A percentile compares a stretch with the other conserved stretches of the same genome.
Evolutionary conservation across 176 grass and related monocot genomes (phyloP).

Genomic region (Musa itinerans): DNA sequence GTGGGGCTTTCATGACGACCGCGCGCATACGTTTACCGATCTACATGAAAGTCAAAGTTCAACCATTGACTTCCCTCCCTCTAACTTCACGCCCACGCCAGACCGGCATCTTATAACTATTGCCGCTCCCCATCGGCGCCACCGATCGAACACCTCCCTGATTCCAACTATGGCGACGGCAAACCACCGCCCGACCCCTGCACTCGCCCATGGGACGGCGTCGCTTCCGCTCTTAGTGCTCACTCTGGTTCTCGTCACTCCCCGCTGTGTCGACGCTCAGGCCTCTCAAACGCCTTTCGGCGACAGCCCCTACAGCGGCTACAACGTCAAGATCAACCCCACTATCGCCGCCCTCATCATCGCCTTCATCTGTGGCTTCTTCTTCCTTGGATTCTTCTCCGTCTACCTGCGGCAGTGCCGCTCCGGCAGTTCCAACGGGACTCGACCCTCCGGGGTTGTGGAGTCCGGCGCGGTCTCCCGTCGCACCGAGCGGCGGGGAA

Average conservation of each 20-base stretch:
- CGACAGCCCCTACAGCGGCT: not conserved
- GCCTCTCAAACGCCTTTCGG: constrained; percentile 2
- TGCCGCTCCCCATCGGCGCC: not conserved
- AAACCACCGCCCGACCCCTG: not conserved
- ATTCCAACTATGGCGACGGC: not conserved
- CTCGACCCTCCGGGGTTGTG: constrained; percentile 20
- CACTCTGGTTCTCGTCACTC: constrained; percentile 2
- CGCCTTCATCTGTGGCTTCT: constrained; percentile 41
- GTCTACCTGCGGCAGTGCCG: constrained; percentile 46
- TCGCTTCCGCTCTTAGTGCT: not conserved
- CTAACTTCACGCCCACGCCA: not conserved
- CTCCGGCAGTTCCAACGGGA: constrained; percentile 16
- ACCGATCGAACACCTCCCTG: not conserved
- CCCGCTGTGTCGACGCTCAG: not conserved
- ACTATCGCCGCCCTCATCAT: constrained; percentile 38
- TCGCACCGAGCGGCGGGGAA: constrained; percentile 15
- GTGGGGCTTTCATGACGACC: no score
- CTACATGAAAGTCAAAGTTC: no score
- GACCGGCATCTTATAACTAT: not conserved
- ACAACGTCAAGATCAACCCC: constrained; percentile 17
- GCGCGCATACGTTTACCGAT: no score
- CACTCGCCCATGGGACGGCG: not conserved
- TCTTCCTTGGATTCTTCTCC: constrained; percentile 63
- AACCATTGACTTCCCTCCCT: not conserved
- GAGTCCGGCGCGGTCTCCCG: not conserved